Evolutionary conservation across 1,284 basidiomycete species (phyloP), one percentile per base, ranked within the genome.

Genomic region (Boletus smithii): DNA sequence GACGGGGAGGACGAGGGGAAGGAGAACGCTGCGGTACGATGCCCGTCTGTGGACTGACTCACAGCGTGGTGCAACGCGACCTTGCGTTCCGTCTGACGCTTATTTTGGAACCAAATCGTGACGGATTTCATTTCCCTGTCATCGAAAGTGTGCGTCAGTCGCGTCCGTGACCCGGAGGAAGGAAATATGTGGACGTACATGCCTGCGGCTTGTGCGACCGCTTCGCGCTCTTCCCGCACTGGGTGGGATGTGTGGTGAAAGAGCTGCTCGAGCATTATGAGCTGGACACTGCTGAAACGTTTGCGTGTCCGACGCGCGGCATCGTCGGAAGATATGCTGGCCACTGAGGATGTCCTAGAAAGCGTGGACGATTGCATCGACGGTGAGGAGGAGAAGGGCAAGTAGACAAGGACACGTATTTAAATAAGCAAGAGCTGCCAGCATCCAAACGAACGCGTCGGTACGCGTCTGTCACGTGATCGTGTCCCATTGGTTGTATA

Each of bases 101-200:
- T 87, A 65, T 88, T 88, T 64, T 88, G 85, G 69, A 88, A 87
- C 85, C 85, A 88, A 42, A 88, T 83, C 4, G 84, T 88, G 18
- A 88, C 85, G 1, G 83, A 84, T 56, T 86, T 86, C 29, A 79
- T 73, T 66, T 88, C 85, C 75, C 85, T 88, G 34, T 43, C 27
- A 32, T 39, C 43, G 29, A 29, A 34, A 9, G n/a, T n/a, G 8
- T 8, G 16, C 36, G 48, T 64, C 14, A 53, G 55, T 42, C n/a
- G 24, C n/a, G n/a, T n/a, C n/a, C 24, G 31, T 11, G 18, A 20
- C 33, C 7, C 2, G 30, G 22, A 16, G 34, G 39, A 34, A n/a
- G 39, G 10, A 11, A 47, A 32, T 13, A 18, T 10, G n/a, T 18
- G 17, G 16, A 75, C 79, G 57, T 67, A 86, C 85, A 88, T 80